phyloP scores from a whole-genome alignment of 306 rosid species.

The Rubus idaeus region DNA sequence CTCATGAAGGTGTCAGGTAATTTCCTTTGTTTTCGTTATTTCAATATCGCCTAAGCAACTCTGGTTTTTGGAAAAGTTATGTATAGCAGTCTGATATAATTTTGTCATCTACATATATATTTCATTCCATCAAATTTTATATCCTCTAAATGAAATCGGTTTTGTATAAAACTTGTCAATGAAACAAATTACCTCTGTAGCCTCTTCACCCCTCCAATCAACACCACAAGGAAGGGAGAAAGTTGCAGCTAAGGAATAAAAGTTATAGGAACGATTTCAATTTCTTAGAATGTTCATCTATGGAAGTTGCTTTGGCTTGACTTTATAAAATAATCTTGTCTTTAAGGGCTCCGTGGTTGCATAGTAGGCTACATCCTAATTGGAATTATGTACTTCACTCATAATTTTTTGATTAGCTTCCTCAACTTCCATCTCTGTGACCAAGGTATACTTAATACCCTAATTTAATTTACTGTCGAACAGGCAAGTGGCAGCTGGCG shows the following conservation, averaged over 20 bases:
- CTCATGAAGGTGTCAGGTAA: slow-evolving; percentile 98
- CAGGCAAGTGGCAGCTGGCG: slow-evolving; percentile 99
- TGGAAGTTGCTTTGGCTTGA: not conserved
- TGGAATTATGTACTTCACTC: not conserved
- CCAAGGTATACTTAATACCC: not conserved
- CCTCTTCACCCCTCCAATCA: not conserved
- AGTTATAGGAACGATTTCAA: not conserved
- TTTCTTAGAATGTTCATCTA: not conserved
- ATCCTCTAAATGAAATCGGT: not conserved
- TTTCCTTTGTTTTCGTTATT: not conserved
- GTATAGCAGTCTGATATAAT: not conserved
- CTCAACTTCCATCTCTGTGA: not conserved
- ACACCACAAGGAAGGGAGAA: not conserved
- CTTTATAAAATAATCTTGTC: slow-evolving; percentile 4
- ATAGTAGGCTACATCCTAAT: not conserved
- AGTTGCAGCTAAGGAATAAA: not conserved
- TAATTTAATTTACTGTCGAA: slow-evolving; percentile 17
- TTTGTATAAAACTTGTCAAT: not conserved
- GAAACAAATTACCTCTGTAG: not conserved
- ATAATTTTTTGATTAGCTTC: not conserved
- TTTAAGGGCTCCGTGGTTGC: not conserved
- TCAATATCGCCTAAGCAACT: not conserved
- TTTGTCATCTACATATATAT: not conserved
- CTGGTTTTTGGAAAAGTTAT: not conserved
- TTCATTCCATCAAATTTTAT: not conserved